Evolutionary conservation across 148 eudicot species (phyloP).

Genomic region (Cornus kousa): DNA sequence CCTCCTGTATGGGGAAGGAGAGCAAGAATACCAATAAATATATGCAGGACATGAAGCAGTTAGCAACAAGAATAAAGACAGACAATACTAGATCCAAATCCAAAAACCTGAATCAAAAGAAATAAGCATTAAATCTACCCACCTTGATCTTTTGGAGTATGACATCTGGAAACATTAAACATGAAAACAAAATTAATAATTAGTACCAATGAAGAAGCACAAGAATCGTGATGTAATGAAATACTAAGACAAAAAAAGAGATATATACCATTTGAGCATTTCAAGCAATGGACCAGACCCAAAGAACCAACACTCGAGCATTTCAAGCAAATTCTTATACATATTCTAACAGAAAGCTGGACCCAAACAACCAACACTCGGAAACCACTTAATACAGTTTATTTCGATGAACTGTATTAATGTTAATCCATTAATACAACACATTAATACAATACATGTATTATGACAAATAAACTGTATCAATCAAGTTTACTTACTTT

Average conservation of each 20-base stretch:
- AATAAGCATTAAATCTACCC: constrained; percentile 7
- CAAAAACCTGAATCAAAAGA: neutral
- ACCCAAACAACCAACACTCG: neutral
- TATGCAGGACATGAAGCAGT: neutral
- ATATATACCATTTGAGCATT: neutral
- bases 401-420: too few relatives aligned
- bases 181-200: neutral
- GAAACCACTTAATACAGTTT: too few relatives aligned
- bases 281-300: neutral
- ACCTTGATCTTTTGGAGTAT: constrained; percentile 71
- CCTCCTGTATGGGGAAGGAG: constrained; percentile 57
- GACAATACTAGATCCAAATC: neutral
- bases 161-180: constrained; percentile 52
- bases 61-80: neutral
- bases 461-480: too few relatives aligned
- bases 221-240: neutral
- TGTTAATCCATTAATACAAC: too few relatives aligned
- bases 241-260: neutral
- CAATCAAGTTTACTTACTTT: too few relatives aligned
- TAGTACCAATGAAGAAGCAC: neutral
- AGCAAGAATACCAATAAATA: constrained; percentile 41
- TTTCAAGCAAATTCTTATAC: too few relatives aligned
- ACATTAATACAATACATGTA: too few relatives aligned
- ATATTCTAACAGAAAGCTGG: too few relatives aligned
- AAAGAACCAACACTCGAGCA: neutral